A percentile compares a stretch with the other conserved stretches of the same genome.
phyloP scores from a whole-genome alignment of 1,284 basidiomycete genomes.

The Tilletia walkeri region DNA sequence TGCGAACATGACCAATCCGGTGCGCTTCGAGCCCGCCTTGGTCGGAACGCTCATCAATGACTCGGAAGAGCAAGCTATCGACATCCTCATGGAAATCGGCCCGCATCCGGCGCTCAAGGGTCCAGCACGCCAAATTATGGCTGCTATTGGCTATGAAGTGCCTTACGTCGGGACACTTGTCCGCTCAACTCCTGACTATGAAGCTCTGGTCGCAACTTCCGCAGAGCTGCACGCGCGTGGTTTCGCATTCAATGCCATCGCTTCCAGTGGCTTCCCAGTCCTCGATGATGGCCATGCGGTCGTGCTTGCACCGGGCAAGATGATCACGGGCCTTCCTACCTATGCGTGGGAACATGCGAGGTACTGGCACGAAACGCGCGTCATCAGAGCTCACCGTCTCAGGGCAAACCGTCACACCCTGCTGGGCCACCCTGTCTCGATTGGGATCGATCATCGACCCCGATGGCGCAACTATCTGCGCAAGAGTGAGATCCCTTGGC shows the following conservation, averaged over 20 bases:
- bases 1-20: background rate
- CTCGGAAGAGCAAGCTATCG: background rate
- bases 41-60: background rate
- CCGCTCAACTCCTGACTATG: background rate
- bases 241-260: background rate
- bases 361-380: background rate
- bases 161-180: background rate
- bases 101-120: background rate
- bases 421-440: background rate
- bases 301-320: background rate
- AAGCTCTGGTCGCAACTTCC: background rate
- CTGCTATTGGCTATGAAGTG: conserved; percentile 4
- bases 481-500: conserved; percentile 1
- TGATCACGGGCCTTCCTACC: conserved; percentile 1
- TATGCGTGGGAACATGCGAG: background rate
- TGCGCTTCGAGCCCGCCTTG: background rate
- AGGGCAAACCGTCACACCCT: background rate
- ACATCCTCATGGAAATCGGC: conserved; percentile 5
- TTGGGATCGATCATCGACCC: background rate
- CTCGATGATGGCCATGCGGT: background rate
- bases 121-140: background rate
- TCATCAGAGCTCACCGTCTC: background rate
- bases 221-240: background rate
- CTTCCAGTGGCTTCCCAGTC: background rate
- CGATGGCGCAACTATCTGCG: conserved; percentile 1